Conservation (phyloP, 169 alveolate species). For the Ichthyophthirius multifiliis region DNA sequence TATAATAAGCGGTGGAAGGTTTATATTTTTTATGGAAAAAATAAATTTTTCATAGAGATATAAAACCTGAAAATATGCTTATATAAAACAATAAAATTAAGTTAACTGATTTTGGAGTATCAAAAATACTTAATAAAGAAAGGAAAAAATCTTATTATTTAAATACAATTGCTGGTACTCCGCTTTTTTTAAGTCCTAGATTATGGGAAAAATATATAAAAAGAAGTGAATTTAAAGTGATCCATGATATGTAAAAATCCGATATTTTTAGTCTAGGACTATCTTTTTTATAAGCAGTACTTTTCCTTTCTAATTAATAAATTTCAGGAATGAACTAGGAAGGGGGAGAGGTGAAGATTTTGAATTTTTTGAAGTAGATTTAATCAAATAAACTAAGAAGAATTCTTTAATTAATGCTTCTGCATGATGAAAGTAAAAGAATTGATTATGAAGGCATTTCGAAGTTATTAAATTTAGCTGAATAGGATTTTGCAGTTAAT, state of each 20-base stretch:
- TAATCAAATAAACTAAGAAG: neutral
- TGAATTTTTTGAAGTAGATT: neutral
- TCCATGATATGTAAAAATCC: conserved; percentile 33
- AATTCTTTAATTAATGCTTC: neutral
- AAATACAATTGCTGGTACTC: conserved; percentile 36
- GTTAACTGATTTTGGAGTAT: conserved; percentile 35
- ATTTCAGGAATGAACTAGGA: neutral
- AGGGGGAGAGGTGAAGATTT: neutral
- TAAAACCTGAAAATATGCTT: conserved; percentile 40
- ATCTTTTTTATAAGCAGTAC: neutral
- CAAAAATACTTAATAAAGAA: conserved; percentile 7
- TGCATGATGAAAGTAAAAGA: neutral
- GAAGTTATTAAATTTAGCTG: neutral
- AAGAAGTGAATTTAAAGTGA: neutral
- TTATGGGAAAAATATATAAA: conserved; percentile 31
- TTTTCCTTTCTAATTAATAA: neutral
- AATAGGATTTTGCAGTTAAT: neutral
- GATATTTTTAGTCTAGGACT: conserved; percentile 39
- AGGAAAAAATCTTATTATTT: neutral
- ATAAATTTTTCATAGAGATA: conserved; percentile 16
- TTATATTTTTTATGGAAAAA: neutral
- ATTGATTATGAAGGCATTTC: neutral
- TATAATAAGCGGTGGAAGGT: neutral
- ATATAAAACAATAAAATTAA: neutral
- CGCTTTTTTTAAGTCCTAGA: conserved; percentile 26